Conservation (phyloP, 2,329 filamentous ascomycete genomes). For the Pyricularia pennisetigena region DNA sequence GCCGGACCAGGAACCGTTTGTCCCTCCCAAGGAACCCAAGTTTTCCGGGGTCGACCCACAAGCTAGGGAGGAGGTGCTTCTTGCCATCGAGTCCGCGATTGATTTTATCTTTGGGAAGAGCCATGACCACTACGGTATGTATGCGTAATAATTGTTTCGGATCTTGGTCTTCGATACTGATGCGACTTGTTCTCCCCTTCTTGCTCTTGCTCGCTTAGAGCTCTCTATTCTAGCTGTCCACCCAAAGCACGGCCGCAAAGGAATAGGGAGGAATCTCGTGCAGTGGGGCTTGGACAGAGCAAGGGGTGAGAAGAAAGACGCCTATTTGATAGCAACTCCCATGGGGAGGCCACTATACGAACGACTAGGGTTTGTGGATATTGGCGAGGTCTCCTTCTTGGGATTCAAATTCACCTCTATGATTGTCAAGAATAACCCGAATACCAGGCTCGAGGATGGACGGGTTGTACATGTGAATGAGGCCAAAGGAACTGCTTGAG, state of each 20-base stretch:
- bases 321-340: slow-evolving; percentile 12
- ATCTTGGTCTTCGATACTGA: neutral
- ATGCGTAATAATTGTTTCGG: no score
- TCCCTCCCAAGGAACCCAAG: slow-evolving; percentile 2
- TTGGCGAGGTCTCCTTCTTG: slow-evolving; percentile 3
- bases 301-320: slow-evolving; percentile 8
- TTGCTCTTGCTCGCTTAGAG: slow-evolving; percentile 8
- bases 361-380: slow-evolving; percentile 12
- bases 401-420: neutral
- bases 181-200: neutral
- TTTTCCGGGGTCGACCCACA: slow-evolving; percentile 8
- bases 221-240: slow-evolving; percentile 14
- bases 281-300: slow-evolving; percentile 14
- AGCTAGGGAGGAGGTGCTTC: slow-evolving; percentile 8
- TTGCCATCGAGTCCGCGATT: slow-evolving; percentile 5
- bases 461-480: neutral
- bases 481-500: neutral
- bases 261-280: slow-evolving; percentile 14
- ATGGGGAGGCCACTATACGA: slow-evolving; percentile 14
- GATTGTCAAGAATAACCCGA: neutral
- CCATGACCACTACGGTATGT: slow-evolving; percentile 6
- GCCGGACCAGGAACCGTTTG: neutral
- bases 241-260: slow-evolving; percentile 16
- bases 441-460: neutral
- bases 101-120: slow-evolving; percentile 9